These are phyloP conservation scores for Westerdykella aurantiaca DNA, from an alignment of 2,329 filamentous ascomycete species.

Conservation along the genomic window DNA sequence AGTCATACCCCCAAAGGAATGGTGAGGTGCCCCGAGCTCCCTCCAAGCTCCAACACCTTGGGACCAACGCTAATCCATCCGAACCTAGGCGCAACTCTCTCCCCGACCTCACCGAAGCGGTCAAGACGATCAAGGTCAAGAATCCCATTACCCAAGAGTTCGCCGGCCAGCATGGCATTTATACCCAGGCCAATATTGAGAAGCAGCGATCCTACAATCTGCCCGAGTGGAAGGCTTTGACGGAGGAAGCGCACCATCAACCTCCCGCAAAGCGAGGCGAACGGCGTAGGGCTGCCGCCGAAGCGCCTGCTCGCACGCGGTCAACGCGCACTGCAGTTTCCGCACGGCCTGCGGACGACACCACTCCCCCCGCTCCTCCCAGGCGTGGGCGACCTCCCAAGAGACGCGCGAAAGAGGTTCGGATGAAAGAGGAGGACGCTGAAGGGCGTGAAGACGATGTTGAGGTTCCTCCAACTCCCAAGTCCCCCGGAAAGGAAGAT, in stretches of 20 bases:
- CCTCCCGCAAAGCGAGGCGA: constrained; percentile 87
- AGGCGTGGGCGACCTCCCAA: constrained; percentile 49
- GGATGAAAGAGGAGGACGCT: constrained; percentile 23
- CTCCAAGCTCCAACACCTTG: constrained; percentile 23
- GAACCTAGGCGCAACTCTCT: constrained; percentile 56
- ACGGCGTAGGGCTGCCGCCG: constrained; percentile 51
- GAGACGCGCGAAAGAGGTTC: constrained; percentile 28
- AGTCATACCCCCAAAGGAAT: constrained; percentile 87
- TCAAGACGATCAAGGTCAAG: constrained; percentile 89
- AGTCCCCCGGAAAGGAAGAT: constrained; percentile 40
- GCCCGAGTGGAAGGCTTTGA: constrained; percentile 90
- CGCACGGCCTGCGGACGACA: constrained; percentile 30
- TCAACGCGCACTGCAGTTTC: constrained; percentile 28
- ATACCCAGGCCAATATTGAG: constrained; percentile 94
- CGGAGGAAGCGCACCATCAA: constrained; percentile 92
- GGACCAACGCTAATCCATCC: no score
- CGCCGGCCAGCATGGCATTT: constrained; percentile 89
- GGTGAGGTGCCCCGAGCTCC: constrained; percentile 54
- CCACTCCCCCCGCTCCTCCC: constrained; percentile 29
- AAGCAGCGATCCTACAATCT: constrained; percentile 95
- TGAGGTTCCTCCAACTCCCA: constrained; percentile 39
- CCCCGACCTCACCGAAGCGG: constrained; percentile 70
- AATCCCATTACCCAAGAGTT: constrained; percentile 99
- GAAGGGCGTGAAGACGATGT: constrained; percentile 23
- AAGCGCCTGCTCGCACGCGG: constrained; percentile 28